Base-by-base conservation (phyloP, 306 rosid genomes). In the Biancaea sappan region DNA sequence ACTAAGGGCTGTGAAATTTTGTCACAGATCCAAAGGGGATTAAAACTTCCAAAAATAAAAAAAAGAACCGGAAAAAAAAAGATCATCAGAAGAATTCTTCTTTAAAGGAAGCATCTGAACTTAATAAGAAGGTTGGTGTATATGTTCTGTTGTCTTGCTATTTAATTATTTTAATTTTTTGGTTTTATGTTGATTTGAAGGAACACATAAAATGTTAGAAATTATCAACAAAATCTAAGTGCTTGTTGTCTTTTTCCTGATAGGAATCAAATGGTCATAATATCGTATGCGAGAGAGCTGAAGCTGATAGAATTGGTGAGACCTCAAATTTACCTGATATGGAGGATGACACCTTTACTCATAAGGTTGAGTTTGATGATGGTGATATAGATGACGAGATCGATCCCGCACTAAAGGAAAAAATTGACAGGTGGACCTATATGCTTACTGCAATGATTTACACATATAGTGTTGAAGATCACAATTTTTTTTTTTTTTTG, bases 361-460 rank as follows among this genome's bases (percentile, higher is more conserved):
- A 80, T 50, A 86, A 74, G 81, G 68, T 58, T 25, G 96, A 87
- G 53, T 83, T 83, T 41, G 97, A 87, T 62, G 97, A 87, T 57
- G 90, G 82, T 40, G 96, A 91, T 78, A 37, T 85, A 62, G 91
- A 94, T 67, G 98, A 94, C 59, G 98, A 88, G 77, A 80, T 94
- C 15, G 98, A 94, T 87, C 97, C 98, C 50, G 98, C 95, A 25
- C 75, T 91, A 64, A 83, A 85, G 88, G 98, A 88, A 83, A 86
- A 85, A 85, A 90, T 94, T 82, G 98, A 94, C 86, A 90, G 97
- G 98, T 91, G 78, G 43, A 69, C 26, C 66, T 72, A 56, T 37
- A 50, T 59, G 50, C 65, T 28, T 24, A 51, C 28, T 83, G 38
- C 74, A 32, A 3, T 71, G 43, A 46, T 72, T 76, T 76, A 32